phyloP scores from a whole-genome alignment of 2,329 filamentous ascomycete genomes.

The Colletotrichum sublineola region DNA sequence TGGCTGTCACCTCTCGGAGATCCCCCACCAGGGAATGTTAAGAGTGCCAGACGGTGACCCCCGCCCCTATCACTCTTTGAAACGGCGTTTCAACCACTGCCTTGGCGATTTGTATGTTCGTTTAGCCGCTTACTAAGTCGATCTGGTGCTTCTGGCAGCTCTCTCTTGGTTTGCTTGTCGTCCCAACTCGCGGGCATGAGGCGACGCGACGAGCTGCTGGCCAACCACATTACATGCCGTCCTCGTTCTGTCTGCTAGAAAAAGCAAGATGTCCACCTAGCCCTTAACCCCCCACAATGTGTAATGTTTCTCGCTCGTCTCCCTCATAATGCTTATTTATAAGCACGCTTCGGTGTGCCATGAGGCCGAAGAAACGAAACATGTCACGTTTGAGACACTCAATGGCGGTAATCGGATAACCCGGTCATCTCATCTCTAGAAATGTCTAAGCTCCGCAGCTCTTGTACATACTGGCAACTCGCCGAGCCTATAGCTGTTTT shows the following conservation, averaged over 20 bases:
- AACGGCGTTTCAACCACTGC: conserved; percentile 36
- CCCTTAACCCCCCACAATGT: not conserved
- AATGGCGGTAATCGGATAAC: conserved; percentile 18
- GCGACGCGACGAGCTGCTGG: not conserved
- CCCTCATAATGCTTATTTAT: conserved; percentile 8
- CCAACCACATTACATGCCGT: not conserved
- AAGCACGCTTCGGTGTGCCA: conserved; percentile 34
- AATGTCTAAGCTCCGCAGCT: conserved; percentile 30
- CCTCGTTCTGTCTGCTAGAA: not conserved
- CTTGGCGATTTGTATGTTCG: not conserved
- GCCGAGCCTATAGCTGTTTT: not conserved
- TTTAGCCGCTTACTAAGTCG: not conserved
- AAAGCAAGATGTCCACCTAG: not conserved
- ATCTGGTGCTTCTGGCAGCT: not conserved
- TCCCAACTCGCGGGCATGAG: conserved; percentile 10
- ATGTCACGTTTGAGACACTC: conserved; percentile 32
- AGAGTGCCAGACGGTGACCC: conserved; percentile 3
- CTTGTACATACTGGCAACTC: conserved; percentile 10
- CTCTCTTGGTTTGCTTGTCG: conserved; percentile 7
- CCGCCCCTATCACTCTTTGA: conserved; percentile 12
- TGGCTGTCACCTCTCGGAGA: conserved; percentile 11
- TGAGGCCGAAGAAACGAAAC: conserved; percentile 41
- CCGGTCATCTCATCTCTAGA: conserved; percentile 27
- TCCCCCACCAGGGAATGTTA: conserved; percentile 1
- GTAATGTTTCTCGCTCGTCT: not conserved